Conservation (phyloP, 176 grass and related monocot genomes). For the Alopecurus myosuroides region DNA sequence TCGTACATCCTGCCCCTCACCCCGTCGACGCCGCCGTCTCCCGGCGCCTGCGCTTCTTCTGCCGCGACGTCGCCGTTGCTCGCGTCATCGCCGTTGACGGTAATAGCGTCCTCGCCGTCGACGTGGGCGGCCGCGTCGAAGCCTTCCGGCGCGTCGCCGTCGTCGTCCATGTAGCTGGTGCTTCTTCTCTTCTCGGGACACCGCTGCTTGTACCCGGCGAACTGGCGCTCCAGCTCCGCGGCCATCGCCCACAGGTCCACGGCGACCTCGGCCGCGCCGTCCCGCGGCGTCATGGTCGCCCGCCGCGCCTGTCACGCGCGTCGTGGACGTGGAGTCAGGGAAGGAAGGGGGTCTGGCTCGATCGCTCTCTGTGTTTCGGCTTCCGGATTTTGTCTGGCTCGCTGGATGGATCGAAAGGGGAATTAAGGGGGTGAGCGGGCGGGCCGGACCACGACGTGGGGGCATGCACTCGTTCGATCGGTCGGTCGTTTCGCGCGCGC, state of each 20-base stretch:
- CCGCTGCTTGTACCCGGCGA: constrained; percentile 65
- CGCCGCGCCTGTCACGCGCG: background rate
- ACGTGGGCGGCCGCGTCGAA: background rate
- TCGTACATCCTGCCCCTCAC: constrained; percentile 45
- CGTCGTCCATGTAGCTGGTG: background rate
- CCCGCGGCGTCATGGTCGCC: background rate
- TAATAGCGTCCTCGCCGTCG: background rate
- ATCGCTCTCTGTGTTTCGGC: background rate
- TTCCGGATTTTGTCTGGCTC: background rate
- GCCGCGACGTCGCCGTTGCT: background rate
- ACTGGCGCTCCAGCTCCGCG: constrained; percentile 65
- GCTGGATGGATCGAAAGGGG: background rate
- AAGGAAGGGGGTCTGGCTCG: background rate
- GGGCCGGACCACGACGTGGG: background rate
- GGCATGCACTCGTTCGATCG: background rate
- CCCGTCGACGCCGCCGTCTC: background rate
- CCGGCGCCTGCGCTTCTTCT: background rate
- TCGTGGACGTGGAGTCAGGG: background rate
- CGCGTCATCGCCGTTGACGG: background rate
- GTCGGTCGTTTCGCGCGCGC: background rate
- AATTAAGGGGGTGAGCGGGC: background rate
- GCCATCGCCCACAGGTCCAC: constrained; percentile 63
- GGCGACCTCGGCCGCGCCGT: background rate
- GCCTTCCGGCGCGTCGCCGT: background rate
- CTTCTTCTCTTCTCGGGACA: background rate